Percentiles rank a stretch among this genome's conserved stretches.
Conservation (phyloP, 1,284 basidiomycete genomes). For the Melampsora larici-populina region DNA sequence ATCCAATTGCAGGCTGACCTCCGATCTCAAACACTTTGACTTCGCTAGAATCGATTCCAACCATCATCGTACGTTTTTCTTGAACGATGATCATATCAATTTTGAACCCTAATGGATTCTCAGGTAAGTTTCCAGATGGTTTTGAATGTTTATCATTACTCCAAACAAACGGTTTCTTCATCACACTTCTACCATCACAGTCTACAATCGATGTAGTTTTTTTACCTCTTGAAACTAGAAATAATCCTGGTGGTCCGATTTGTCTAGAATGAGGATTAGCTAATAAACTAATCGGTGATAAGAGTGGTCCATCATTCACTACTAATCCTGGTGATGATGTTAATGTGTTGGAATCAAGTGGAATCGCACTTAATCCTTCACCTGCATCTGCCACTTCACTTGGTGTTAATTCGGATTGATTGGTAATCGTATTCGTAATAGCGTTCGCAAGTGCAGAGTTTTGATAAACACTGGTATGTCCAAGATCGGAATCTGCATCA, state of each 20-base stretch:
- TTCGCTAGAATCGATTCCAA: constrained; percentile 28
- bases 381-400: no score
- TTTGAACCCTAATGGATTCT: constrained; percentile 62
- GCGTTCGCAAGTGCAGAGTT: no score
- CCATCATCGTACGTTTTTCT: constrained; percentile 22
- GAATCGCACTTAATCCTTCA: no score
- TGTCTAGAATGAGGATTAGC: constrained; percentile 65
- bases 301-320: constrained; percentile 57
- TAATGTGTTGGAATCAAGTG: no score
- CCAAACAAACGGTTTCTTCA: constrained; percentile 73
- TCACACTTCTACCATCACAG: constrained; percentile 71
- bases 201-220: constrained; percentile 80
- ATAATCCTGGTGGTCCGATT: constrained; percentile 77
- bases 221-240: constrained; percentile 77
- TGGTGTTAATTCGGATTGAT: no score
- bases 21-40: constrained; percentile 38
- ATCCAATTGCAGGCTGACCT: constrained; percentile 24
- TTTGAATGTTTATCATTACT: constrained; percentile 59
- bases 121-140: constrained; percentile 70
- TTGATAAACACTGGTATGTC: no score
- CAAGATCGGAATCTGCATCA: no score
- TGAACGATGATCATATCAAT: constrained; percentile 33
- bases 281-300: constrained; percentile 73
- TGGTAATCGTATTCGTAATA: no score
- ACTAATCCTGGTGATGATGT: background rate